These are phyloP conservation scores for Phytophthora pisi DNA, from an alignment of 352 stramenopile genomes.

Conservation along the genomic window DNA sequence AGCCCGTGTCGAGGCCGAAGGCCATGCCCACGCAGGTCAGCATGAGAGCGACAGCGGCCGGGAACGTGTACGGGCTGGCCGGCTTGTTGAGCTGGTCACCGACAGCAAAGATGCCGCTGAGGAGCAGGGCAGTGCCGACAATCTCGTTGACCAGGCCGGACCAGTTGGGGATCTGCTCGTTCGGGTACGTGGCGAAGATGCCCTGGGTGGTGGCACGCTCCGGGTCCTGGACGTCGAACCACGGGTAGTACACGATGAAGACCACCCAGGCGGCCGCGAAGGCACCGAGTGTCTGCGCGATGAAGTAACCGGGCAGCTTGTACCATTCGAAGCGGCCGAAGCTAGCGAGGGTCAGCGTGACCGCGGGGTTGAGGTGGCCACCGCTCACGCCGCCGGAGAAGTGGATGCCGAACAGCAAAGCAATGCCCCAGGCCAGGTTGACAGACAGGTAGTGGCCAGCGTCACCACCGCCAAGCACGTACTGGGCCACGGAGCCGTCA, in stretches of 20 bases:
- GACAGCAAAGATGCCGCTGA: conserved; percentile 51
- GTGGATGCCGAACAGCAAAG: conserved; percentile 64
- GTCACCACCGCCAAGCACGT: conserved; percentile 44
- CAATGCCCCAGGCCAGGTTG: conserved; percentile 67
- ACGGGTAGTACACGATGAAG: conserved; percentile 64
- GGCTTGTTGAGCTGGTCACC: conserved; percentile 49
- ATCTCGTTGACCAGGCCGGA: conserved; percentile 50
- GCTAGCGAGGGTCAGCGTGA: conserved; percentile 51
- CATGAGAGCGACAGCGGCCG: conserved; percentile 38
- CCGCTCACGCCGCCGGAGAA: conserved; percentile 55
- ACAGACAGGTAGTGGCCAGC: conserved; percentile 55
- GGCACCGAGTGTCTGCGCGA: conserved; percentile 47
- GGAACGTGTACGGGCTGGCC: conserved; percentile 38
- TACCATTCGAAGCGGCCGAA: conserved; percentile 54
- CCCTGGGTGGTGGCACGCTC: conserved; percentile 37
- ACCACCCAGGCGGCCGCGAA: conserved; percentile 50
- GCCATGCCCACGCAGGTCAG: conserved; percentile 41
- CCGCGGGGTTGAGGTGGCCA: conserved; percentile 67
- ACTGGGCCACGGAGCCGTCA: conserved; percentile 56
- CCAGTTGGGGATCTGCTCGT: conserved; percentile 48
- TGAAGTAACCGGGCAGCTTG: conserved; percentile 56
- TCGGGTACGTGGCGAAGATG: conserved; percentile 54
- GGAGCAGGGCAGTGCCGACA: conserved; percentile 44
- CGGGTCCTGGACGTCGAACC: conserved; percentile 52
- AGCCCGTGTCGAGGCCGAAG: conserved; percentile 44